phyloP scores from a whole-genome alignment of 139 green algal genomes.

The Dunaliella sp. region DNA sequence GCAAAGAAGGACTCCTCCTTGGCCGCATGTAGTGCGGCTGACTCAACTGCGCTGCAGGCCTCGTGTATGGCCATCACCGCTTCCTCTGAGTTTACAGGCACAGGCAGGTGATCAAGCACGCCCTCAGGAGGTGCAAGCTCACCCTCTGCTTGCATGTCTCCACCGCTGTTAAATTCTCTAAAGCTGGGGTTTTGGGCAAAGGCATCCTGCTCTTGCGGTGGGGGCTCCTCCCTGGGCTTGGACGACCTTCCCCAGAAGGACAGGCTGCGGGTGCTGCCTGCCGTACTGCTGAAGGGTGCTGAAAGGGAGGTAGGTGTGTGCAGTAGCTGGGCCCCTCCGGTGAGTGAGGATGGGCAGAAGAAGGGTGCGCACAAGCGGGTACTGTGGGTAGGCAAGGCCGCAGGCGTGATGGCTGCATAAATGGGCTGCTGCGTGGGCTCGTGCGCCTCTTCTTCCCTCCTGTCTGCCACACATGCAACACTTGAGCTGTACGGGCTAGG shows the following conservation, averaged over 20 bases:
- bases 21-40: slow-evolving; percentile 39
- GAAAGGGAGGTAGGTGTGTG: too few species aligned
- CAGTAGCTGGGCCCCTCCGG: too few species aligned
- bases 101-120: neutral
- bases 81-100: neutral
- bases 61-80: slow-evolving; percentile 28
- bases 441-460: too few species aligned
- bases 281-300: too few species aligned
- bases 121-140: neutral
- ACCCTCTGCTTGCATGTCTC: neutral
- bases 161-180: neutral
- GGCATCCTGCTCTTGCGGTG: neutral
- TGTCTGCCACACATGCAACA: too few species aligned
- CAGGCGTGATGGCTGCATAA: too few species aligned
- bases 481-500: too few species aligned
- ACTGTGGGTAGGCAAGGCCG: too few species aligned
- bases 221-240: neutral
- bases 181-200: neutral
- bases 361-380: too few species aligned
- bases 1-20: slow-evolving; percentile 48
- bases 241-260: neutral
- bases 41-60: slow-evolving; percentile 34
- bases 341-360: too few species aligned
- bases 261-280: neutral
- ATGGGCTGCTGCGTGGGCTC: too few species aligned